phyloP scores from a whole-genome alignment of 768 basidiomycete species.

The Mycena metata region DNA sequence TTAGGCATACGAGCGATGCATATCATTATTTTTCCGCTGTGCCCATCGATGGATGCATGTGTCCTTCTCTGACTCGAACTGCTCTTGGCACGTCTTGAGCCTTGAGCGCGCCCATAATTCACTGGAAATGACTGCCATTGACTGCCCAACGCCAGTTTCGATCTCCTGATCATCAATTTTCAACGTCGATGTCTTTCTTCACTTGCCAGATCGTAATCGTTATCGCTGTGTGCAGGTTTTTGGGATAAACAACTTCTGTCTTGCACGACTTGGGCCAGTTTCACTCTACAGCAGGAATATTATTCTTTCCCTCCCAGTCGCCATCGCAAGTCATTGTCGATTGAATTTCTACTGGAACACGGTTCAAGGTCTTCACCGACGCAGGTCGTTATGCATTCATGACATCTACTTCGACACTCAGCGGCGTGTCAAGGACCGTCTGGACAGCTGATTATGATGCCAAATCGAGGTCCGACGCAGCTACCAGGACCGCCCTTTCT shows the following conservation, averaged over 20 bases:
- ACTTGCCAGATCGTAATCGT: background rate
- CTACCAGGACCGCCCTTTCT: background rate
- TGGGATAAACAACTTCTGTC: background rate
- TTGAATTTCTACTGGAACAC: background rate
- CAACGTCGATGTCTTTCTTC: slow-evolving; percentile 23
- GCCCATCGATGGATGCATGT: background rate
- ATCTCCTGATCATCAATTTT: slow-evolving; percentile 28
- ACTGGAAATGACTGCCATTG: slow-evolving; percentile 10
- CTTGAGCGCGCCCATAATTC: slow-evolving; percentile 13
- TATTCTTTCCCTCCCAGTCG: no score
- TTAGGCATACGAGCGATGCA: slow-evolving; percentile 29
- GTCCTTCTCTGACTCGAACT: slow-evolving; percentile 1
- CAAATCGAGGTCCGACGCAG: background rate
- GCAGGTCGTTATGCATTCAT: slow-evolving; percentile 37
- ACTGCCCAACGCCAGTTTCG: background rate
- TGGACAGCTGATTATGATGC: slow-evolving; percentile 14
- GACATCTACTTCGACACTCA: slow-evolving; percentile 25
- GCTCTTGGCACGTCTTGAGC: slow-evolving; percentile 37
- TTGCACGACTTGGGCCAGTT: no score
- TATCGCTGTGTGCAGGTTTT: background rate
- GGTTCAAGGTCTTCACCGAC: slow-evolving; percentile 13
- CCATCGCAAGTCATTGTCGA: no score
- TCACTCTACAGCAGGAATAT: no score
- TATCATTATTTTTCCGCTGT: slow-evolving; percentile 42
- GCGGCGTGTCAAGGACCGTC: slow-evolving; percentile 34